Evolutionary conservation across 805 yeast species (phyloP).

Genomic region (Saturnispora bothae): DNA sequence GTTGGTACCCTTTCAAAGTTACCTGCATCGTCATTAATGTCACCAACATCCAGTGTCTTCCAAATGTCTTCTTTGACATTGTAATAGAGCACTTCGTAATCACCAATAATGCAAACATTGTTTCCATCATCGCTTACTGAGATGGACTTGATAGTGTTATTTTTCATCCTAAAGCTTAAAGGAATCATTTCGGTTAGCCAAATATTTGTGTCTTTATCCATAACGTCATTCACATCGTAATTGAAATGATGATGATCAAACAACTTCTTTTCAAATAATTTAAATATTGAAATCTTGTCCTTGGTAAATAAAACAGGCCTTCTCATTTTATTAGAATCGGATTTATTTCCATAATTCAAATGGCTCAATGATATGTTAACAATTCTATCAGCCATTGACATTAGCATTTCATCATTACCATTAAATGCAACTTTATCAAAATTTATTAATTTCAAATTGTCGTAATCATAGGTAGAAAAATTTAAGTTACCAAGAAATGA

Average conservation of each 20-base stretch:
- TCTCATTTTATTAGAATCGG: slow-evolving; percentile 19
- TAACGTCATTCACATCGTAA: slow-evolving; percentile 12
- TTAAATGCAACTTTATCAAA: slow-evolving; percentile 15
- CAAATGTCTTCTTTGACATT: slow-evolving; percentile 32
- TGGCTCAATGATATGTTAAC: slow-evolving; percentile 18
- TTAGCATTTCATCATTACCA: slow-evolving; percentile 26
- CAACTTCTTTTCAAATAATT: slow-evolving; percentile 36
- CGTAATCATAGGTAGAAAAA: slow-evolving; percentile 31
- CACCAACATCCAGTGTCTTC: slow-evolving; percentile 32
- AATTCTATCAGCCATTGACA: slow-evolving; percentile 25
- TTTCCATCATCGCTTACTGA: slow-evolving; percentile 39
- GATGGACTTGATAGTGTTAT: slow-evolving; percentile 33
- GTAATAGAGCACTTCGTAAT: slow-evolving; percentile 35
- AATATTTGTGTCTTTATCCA: slow-evolving; percentile 30
- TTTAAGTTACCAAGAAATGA: slow-evolving; percentile 39
- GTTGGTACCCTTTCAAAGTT: slow-evolving; percentile 19
- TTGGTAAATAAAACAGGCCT: slow-evolving; percentile 34
- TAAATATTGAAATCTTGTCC: slow-evolving; percentile 33
- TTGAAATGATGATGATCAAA: slow-evolving; percentile 28
- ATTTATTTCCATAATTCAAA: slow-evolving; percentile 18
- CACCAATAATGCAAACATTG: slow-evolving; percentile 39
- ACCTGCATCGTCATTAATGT: slow-evolving; percentile 7
- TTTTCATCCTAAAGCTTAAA: slow-evolving; percentile 32
- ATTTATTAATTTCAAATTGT: slow-evolving; percentile 16
- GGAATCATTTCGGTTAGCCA: slow-evolving; percentile 42